phyloP scores from a whole-genome alignment of 192 early-diverging fungal species.

The Mortierella claussenii region DNA sequence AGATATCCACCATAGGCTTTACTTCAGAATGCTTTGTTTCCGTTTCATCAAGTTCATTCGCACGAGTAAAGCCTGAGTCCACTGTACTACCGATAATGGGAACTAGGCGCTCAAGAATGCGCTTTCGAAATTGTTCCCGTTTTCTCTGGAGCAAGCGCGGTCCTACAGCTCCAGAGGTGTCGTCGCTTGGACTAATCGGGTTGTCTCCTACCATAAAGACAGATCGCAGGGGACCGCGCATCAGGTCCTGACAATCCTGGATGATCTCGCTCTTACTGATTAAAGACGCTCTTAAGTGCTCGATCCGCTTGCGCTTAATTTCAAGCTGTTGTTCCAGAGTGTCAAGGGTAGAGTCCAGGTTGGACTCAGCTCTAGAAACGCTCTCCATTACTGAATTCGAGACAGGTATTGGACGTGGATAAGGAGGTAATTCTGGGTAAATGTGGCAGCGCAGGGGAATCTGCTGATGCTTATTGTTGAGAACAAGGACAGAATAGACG shows the following conservation, averaged over 20 bases:
- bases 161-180: background rate
- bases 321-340: slow-evolving; percentile 16
- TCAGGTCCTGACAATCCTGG: slow-evolving; percentile 17
- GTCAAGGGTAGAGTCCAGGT: slow-evolving; percentile 1
- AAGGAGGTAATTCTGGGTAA: background rate
- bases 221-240: background rate
- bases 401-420: background rate
- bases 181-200: background rate
- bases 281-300: slow-evolving; percentile 5
- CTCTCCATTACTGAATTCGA: background rate
- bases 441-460: background rate
- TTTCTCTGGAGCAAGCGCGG: background rate
- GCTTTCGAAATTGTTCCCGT: slow-evolving; percentile 7
- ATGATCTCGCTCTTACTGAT: slow-evolving; percentile 22
- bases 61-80: background rate
- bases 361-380: background rate
- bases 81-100: slow-evolving; percentile 20
- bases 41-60: background rate
- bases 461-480: background rate
- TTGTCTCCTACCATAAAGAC: slow-evolving; percentile 3
- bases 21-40: background rate
- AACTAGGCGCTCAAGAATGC: slow-evolving; percentile 15
- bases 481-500: slow-evolving; percentile 2
- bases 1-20: background rate
- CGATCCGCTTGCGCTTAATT: slow-evolving; percentile 1